Evolutionary conservation across 148 eudicot species (phyloP).

Genomic region (Silene conica): DNA sequence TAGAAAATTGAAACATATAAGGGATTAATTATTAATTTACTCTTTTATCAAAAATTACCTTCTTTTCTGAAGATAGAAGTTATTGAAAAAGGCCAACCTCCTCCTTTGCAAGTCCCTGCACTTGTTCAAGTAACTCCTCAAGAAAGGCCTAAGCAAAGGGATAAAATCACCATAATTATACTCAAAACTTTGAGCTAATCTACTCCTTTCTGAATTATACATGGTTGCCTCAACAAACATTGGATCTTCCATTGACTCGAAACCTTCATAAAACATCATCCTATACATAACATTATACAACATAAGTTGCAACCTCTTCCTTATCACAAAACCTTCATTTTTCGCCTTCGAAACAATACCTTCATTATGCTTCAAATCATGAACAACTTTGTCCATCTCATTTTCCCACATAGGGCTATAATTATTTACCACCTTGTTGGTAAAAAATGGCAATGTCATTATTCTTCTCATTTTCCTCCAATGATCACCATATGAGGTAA

Average conservation of each 20-base stretch:
- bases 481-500: slow-evolving; percentile 48
- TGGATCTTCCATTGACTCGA: slow-evolving; percentile 39
- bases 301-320: slow-evolving; percentile 48
- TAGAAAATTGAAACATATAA: too few species aligned
- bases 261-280: slow-evolving; percentile 49
- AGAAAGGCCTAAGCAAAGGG: slow-evolving; percentile 48
- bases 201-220: slow-evolving; percentile 45
- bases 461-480: slow-evolving; percentile 57
- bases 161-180: slow-evolving; percentile 59
- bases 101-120: slow-evolving; percentile 45
- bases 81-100: slow-evolving; percentile 41
- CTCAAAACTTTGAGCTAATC: slow-evolving; percentile 53
- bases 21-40: too few species aligned
- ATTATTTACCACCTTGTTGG: slow-evolving; percentile 48
- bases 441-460: slow-evolving; percentile 58
- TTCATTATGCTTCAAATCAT: slow-evolving; percentile 31
- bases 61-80: slow-evolving; percentile 34
- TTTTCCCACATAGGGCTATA: slow-evolving; percentile 44
- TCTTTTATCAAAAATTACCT: too few species aligned
- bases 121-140: slow-evolving; percentile 42
- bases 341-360: slow-evolving; percentile 13
- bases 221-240: slow-evolving; percentile 33
- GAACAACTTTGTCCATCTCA: slow-evolving; percentile 37
- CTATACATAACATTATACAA: slow-evolving; percentile 48
- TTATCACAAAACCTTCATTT: slow-evolving; percentile 38